Evolutionary conservation across 306 rosid species (phyloP).

Genomic region (Rosa lucieae): DNA sequence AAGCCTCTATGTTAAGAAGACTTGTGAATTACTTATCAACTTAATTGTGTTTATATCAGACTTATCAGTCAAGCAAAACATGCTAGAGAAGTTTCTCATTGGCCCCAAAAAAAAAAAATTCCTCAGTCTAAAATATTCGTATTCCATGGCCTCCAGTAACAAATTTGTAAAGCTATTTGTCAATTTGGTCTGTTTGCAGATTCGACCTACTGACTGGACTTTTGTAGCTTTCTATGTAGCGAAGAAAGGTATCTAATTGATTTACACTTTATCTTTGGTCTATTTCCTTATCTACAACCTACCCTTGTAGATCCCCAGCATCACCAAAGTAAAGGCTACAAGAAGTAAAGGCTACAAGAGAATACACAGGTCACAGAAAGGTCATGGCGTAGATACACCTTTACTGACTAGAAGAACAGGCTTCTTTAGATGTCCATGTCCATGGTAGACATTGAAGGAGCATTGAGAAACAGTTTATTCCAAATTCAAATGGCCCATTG

Average conservation of each 20-base stretch:
- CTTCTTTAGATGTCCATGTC: not conserved
- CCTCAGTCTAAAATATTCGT: not conserved
- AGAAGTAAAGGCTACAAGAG: not conserved
- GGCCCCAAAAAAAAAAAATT: not conserved
- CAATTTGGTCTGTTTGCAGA: not conserved
- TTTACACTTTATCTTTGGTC: not conserved
- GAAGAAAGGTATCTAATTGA: not conserved
- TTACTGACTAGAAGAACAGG: not conserved
- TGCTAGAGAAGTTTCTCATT: not conserved
- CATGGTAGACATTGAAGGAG: not conserved
- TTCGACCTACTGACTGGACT: not conserved
- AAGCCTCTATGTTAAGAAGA: too few relatives aligned
- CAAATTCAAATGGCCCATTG: not conserved
- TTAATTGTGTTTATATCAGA: not conserved
- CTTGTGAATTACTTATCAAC: not conserved
- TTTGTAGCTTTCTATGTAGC: not conserved
- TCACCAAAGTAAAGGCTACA: not conserved
- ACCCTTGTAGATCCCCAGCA: not conserved
- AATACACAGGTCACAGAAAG: not conserved
- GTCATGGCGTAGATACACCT: not conserved
- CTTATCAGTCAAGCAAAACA: not conserved
- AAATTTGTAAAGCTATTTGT: not conserved
- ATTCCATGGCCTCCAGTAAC: not conserved
- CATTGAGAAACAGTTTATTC: not conserved
- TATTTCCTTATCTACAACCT: not conserved